Conservation (phyloP, 228 moss, liverwort and hornwort genomes). For the Sphagnum magellanicum region DNA sequence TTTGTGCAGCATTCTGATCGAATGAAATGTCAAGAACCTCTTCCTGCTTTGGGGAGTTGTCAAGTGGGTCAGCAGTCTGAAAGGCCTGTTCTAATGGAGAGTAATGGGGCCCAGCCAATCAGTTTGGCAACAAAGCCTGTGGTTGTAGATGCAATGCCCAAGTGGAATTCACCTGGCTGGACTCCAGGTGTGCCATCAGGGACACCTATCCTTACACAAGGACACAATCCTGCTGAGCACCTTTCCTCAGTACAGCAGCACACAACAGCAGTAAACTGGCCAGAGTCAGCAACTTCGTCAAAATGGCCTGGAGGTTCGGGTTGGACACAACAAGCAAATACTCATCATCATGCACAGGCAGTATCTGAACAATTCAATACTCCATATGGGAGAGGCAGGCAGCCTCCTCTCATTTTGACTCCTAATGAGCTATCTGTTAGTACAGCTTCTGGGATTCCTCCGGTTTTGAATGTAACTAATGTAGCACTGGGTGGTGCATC, state of each 20-base stretch:
- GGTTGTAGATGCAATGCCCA: constrained; percentile 10
- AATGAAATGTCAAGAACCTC: constrained; percentile 46
- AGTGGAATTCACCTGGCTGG: constrained; percentile 35
- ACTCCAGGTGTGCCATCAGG: constrained; percentile 11
- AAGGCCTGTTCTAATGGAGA: constrained; percentile 10
- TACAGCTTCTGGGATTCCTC: constrained; percentile 36
- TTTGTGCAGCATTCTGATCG: constrained; percentile 54
- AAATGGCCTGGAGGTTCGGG: constrained; percentile 31
- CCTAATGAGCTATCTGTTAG: constrained; percentile 22
- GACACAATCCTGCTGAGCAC: constrained; percentile 20
- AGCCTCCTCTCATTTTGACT: constrained; percentile 25
- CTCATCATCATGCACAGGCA: constrained; percentile 23
- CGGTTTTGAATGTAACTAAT: constrained; percentile 27
- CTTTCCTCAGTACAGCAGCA: constrained; percentile 15
- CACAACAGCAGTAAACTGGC: constrained; percentile 44
- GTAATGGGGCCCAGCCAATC: constrained; percentile 22
- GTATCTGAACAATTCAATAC: constrained; percentile 42
- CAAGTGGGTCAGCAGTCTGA: constrained; percentile 15
- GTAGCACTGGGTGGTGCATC: background rate
- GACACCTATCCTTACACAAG: background rate
- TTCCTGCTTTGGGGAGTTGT: constrained; percentile 11
- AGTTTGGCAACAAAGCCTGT: constrained; percentile 12
- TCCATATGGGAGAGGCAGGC: constrained; percentile 34
- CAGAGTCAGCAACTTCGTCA: constrained; percentile 8
- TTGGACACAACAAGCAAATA: constrained; percentile 37